A percentile compares a stretch with the other conserved stretches of the same genome.
phyloP scores from a whole-genome alignment of 2,329 filamentous ascomycete genomes.

The Ceratocystis eucalypticola region DNA sequence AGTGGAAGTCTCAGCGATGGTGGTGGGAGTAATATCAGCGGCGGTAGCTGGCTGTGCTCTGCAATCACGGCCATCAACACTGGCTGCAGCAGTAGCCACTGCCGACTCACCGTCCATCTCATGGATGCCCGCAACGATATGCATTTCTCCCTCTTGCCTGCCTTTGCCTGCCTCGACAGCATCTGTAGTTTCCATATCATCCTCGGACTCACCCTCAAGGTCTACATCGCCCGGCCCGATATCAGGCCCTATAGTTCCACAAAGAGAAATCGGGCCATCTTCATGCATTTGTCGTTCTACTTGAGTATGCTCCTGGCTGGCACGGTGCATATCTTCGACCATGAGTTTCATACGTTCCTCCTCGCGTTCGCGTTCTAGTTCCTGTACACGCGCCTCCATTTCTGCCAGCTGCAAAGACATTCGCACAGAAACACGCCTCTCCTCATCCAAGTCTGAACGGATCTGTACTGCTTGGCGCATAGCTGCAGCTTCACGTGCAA shows the following conservation, averaged over 20 bases:
- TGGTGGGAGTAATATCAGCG: too few species aligned
- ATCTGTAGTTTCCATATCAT: background rate
- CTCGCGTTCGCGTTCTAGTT: constrained; percentile 9
- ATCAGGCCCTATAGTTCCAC: background rate
- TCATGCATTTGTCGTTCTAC: constrained; percentile 2
- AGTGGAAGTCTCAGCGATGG: too few species aligned
- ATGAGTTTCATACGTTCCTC: background rate
- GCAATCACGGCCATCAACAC: background rate
- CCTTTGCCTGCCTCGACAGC: background rate
- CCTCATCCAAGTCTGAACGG: background rate
- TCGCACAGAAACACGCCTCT: background rate
- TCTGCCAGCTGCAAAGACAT: background rate
- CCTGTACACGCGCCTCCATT: background rate
- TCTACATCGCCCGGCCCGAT: background rate
- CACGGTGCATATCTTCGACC: constrained; percentile 12
- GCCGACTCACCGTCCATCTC: constrained; percentile 7
- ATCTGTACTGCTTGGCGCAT: background rate
- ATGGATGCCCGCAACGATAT: background rate
- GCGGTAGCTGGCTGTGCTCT: background rate
- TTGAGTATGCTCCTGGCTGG: background rate
- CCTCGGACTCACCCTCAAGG: background rate
- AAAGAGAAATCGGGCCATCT: background rate
- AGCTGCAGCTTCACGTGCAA: background rate
- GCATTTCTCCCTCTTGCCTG: background rate
- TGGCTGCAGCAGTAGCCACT: background rate